phyloP scores from a whole-genome alignment of 495 filamentous ascomycete species.

The Podospora didyma region DNA sequence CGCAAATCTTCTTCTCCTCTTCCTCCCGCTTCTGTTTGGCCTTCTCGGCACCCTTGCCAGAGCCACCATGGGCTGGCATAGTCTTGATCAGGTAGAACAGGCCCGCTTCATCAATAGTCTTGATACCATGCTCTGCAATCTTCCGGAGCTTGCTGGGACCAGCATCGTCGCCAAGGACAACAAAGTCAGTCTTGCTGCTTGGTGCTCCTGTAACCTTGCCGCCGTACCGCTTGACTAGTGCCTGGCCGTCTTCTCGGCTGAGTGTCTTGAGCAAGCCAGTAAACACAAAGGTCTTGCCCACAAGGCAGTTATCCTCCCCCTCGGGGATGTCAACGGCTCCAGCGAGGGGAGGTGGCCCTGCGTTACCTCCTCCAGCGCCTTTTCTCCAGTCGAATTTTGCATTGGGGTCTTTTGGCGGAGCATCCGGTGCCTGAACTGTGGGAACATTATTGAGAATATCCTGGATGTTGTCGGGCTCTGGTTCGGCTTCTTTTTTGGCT shows the following conservation, averaged over 20 bases:
- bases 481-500: conserved; percentile 56
- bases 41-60: conserved; percentile 81
- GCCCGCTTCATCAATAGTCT: conserved; percentile 91
- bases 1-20: conserved; percentile 70
- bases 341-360: conserved; percentile 56
- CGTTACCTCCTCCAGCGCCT: conserved; percentile 50
- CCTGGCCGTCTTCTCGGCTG: conserved; percentile 80
- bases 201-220: conserved; percentile 85
- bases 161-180: conserved; percentile 86
- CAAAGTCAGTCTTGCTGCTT: conserved; percentile 88
- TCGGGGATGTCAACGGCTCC: conserved; percentile 69
- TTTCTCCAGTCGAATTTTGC: conserved; percentile 69
- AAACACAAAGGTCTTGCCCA: conserved; percentile 95
- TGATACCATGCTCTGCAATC: conserved; percentile 70
- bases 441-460: conserved; percentile 87
- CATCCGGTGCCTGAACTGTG: conserved; percentile 72
- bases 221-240: conserved; percentile 85
- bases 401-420: conserved; percentile 60
- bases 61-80: conserved; percentile 81
- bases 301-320: conserved; percentile 85
- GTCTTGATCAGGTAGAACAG: conserved; percentile 81
- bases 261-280: conserved; percentile 79
- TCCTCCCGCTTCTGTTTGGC: conserved; percentile 75
- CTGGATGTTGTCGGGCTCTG: conserved; percentile 63
- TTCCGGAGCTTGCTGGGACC: conserved; percentile 92